phyloP scores from a whole-genome alignment of 129 eudicot species.

The Chrysanthemum makinoi region DNA sequence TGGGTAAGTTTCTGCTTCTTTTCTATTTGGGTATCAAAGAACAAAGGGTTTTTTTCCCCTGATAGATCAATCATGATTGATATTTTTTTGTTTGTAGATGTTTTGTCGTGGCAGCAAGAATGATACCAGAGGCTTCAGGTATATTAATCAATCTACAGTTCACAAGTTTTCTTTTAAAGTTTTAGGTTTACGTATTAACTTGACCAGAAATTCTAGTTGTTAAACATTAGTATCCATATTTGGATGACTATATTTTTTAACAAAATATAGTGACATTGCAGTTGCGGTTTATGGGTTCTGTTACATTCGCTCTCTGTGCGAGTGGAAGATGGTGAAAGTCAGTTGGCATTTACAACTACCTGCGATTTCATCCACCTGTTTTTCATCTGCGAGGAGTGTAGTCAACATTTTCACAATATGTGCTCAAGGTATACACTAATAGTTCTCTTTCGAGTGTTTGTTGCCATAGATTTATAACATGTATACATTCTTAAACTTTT shows the following conservation, averaged over 20 bases:
- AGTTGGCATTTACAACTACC: slow-evolving; percentile 65
- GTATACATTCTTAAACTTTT: not conserved
- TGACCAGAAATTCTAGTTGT: too few relatives aligned
- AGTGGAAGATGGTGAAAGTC: slow-evolving; percentile 86
- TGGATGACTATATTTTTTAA: not conserved
- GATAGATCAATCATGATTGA: not conserved
- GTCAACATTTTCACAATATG: slow-evolving; percentile 81
- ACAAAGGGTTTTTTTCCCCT: not conserved
- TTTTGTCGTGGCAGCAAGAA: slow-evolving; percentile 96
- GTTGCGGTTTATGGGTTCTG: slow-evolving; percentile 96
- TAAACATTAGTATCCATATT: too few relatives aligned
- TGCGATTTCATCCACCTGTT: slow-evolving; percentile 85
- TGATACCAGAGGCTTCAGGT: slow-evolving; percentile 96
- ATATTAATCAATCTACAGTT: slow-evolving; percentile 10
- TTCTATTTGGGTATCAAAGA: slow-evolving; percentile 15
- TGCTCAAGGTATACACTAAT: slow-evolving; percentile 64
- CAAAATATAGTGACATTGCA: slow-evolving; percentile 32
- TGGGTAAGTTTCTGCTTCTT: slow-evolving; percentile 52
- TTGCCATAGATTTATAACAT: not conserved
- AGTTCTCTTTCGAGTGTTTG: not conserved
- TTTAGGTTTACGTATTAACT: too few relatives aligned
- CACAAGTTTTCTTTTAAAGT: not conserved
- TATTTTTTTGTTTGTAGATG: slow-evolving; percentile 47
- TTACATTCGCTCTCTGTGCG: slow-evolving; percentile 93
- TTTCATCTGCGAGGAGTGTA: slow-evolving; percentile 89